Conservation (phyloP, 2,329 filamentous ascomycete species). For the Xylariaceae sp. region DNA sequence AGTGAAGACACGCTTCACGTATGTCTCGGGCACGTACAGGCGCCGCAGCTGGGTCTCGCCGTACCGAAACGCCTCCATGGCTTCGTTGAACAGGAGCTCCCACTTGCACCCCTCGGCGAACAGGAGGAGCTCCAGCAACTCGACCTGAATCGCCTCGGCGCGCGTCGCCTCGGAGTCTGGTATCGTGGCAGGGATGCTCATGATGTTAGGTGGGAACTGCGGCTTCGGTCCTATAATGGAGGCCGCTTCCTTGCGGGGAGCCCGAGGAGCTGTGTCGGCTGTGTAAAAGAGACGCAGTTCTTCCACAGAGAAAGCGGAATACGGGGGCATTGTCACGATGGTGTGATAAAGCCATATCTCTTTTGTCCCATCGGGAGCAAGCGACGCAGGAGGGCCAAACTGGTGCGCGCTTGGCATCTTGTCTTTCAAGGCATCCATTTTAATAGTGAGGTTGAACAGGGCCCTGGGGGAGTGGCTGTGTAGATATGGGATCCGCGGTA, state of each 20-base stretch:
- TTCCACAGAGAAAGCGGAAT: slow-evolving; percentile 2
- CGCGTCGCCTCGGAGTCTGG: neutral
- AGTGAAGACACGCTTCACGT: neutral
- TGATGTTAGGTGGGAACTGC: neutral
- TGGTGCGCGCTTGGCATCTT: neutral
- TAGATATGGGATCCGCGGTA: slow-evolving; percentile 1
- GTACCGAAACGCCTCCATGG: slow-evolving; percentile 1
- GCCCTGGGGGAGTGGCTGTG: too few species aligned
- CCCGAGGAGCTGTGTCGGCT: neutral
- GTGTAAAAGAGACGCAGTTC: slow-evolving; percentile 2
- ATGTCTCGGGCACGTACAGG: neutral
- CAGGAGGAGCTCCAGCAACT: neutral
- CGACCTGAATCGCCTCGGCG: neutral
- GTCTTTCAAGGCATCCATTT: too few species aligned
- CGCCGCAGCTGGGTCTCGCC: neutral
- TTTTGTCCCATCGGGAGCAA: too few species aligned
- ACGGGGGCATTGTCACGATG: neutral
- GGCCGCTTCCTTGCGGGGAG: neutral
- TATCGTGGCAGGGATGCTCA: neutral
- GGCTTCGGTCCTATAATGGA: neutral
- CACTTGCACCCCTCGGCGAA: slow-evolving; percentile 1
- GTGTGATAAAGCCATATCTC: neutral
- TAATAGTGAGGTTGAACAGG: neutral
- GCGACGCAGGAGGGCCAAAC: neutral
- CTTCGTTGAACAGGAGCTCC: slow-evolving; percentile 4